Evolutionary conservation across 495 filamentous ascomycete species (phyloP).

Genomic region (Neurospora discreta): DNA sequence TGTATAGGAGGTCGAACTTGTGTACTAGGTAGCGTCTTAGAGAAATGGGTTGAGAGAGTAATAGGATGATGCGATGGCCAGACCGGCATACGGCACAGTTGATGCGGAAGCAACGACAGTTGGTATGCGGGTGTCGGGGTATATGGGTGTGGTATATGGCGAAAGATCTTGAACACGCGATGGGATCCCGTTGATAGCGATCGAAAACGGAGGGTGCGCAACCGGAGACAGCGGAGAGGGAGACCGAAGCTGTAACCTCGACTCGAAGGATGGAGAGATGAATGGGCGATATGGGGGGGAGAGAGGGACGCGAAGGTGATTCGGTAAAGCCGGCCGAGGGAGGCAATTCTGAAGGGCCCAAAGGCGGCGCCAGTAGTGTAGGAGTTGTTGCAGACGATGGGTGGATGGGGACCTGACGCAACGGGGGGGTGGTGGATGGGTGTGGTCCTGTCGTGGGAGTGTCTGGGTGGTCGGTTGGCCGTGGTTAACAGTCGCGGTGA

Average conservation of each 20-base stretch:
- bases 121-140: background rate
- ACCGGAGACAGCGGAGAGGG: background rate
- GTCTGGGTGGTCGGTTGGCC: slow-evolving; percentile 2
- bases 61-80: background rate
- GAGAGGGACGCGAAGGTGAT: slow-evolving; percentile 3
- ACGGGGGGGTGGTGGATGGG: slow-evolving; percentile 10
- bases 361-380: background rate
- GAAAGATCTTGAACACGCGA: background rate
- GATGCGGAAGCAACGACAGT: background rate
- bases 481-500: slow-evolving; percentile 1
- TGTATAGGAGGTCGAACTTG: background rate
- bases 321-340: background rate
- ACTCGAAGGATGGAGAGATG: background rate
- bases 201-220: background rate
- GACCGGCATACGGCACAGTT: background rate
- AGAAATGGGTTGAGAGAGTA: background rate
- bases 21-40: background rate
- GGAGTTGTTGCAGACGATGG: slow-evolving; percentile 1
- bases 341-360: background rate
- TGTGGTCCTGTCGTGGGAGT: slow-evolving; percentile 3
- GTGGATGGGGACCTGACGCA: slow-evolving; percentile 8
- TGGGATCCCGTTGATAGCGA: background rate
- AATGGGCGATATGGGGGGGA: background rate
- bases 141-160: background rate
- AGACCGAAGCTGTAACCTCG: background rate